phyloP scores from a whole-genome alignment of 176 grass and related monocot species.

The Carex scoparia region DNA sequence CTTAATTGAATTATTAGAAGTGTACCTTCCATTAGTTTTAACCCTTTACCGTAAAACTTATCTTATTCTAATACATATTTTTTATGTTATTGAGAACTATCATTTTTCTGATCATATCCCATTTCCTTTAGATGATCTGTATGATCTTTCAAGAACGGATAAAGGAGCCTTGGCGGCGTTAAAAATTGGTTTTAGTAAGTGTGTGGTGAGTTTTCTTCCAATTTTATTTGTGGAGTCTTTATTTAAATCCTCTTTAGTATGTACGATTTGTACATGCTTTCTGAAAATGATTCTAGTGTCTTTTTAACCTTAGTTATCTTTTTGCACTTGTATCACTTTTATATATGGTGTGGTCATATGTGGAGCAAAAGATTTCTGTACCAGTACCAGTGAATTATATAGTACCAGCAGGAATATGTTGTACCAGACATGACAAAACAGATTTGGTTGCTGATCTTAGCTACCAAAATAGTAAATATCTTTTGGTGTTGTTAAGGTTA shows the following conservation, averaged over 20 bases:
- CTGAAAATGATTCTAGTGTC: not conserved
- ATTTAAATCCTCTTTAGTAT: not conserved
- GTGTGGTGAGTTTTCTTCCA: conserved; percentile 59
- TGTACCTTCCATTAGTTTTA: not conserved
- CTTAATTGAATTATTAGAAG: not conserved
- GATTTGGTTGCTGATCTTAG: not conserved
- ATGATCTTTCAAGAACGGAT: conserved; percentile 48
- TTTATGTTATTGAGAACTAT: not conserved
- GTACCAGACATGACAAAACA: not conserved
- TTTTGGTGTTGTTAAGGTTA: no score
- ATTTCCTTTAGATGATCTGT: conserved; percentile 40
- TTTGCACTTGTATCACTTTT: not conserved
- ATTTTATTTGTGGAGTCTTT: not conserved
- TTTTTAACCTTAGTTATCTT: not conserved
- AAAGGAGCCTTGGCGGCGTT: conserved; percentile 48
- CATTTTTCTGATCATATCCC: not conserved
- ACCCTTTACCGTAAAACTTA: not conserved
- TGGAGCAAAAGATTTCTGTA: not conserved
- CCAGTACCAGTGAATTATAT: not conserved
- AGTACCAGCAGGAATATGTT: not conserved
- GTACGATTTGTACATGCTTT: not conserved
- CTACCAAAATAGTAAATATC: not conserved
- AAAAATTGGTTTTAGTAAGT: conserved; percentile 64
- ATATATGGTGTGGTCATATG: not conserved
- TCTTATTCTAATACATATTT: not conserved